phyloP scores from a whole-genome alignment of 495 filamentous ascomycete genomes.

The Penicillium macrosclerotiorum region DNA sequence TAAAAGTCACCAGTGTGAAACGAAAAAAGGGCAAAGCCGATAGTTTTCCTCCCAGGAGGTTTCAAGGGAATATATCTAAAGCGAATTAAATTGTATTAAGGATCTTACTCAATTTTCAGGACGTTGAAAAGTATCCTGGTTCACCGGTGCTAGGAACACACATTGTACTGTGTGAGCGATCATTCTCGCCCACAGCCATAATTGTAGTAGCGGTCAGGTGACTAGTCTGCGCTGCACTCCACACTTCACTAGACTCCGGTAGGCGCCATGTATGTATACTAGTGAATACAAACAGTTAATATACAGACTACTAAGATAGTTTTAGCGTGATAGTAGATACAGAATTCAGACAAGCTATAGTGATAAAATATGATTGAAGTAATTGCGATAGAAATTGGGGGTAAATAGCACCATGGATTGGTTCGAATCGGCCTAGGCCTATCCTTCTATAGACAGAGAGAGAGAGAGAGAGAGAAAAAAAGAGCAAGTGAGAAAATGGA shows the following conservation, averaged over 20 bases:
- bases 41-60: no score
- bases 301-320: not conserved
- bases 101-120: no score
- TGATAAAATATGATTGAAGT: not conserved
- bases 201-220: constrained; percentile 4
- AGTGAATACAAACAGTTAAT: not conserved
- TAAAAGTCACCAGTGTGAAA: no score
- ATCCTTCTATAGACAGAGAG: no score
- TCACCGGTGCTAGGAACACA: no score
- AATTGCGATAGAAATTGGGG: not conserved
- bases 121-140: no score
- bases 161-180: no score
- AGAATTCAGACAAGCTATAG: not conserved
- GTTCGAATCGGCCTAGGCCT: no score
- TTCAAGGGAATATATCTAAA: no score
- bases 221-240: not conserved
- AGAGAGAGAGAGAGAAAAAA: no score
- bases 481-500: constrained; percentile 8
- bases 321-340: not conserved
- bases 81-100: not conserved
- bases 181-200: not conserved
- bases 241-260: not conserved
- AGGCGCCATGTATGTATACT: not conserved
- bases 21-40: no score
- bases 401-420: no score